Percentiles rank a stretch among this genome's conserved stretches.
These are phyloP conservation scores for Pluteus cervinus DNA, from an alignment of 768 basidiomycete species.

Conservation along the genomic window DNA sequence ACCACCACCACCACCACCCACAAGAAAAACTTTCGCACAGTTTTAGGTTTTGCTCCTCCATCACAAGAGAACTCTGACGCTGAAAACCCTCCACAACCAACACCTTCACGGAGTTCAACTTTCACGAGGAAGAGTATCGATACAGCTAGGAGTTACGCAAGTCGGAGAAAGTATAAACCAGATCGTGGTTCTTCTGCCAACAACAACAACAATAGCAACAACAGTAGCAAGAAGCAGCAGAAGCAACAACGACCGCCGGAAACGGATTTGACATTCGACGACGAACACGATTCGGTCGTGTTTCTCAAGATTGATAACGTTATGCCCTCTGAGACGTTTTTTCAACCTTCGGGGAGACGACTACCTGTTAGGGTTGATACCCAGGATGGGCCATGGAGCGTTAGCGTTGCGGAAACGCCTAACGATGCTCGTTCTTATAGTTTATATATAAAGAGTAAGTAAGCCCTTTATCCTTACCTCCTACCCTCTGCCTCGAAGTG, in stretches of 20 bases:
- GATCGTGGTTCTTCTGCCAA: slow-evolving; percentile 25
- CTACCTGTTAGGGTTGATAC: slow-evolving; percentile 59
- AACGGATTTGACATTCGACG: too few species aligned
- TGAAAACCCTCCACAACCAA: slow-evolving; percentile 17
- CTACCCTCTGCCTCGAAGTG: slow-evolving; percentile 2
- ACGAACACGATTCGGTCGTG: too few species aligned
- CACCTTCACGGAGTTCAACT: slow-evolving; percentile 19
- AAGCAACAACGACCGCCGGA: slow-evolving; percentile 1
- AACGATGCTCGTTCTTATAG: slow-evolving; percentile 69
- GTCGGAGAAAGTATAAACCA: slow-evolving; percentile 26
- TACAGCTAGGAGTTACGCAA: slow-evolving; percentile 30
- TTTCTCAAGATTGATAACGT: too few species aligned
- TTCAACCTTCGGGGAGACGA: slow-evolving; percentile 37
- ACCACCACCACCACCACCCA: slow-evolving; percentile 21
- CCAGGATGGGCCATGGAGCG: slow-evolving; percentile 81
- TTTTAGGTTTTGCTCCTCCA: slow-evolving; percentile 35
- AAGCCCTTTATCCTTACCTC: slow-evolving; percentile 13
- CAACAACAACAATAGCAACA: slow-evolving; percentile 7
- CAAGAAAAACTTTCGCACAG: slow-evolving; percentile 43
- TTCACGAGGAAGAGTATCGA: slow-evolving; percentile 38
- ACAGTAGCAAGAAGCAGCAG: neutral
- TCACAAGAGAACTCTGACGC: slow-evolving; percentile 30
- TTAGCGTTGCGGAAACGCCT: slow-evolving; percentile 83
- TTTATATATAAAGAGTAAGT: slow-evolving; percentile 89
- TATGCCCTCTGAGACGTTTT: slow-evolving; percentile 36